Percentiles rank a stretch among this genome's conserved stretches.
Conservation (phyloP, 495 filamentous ascomycete species). For the Aspergillus bertholletiae region DNA sequence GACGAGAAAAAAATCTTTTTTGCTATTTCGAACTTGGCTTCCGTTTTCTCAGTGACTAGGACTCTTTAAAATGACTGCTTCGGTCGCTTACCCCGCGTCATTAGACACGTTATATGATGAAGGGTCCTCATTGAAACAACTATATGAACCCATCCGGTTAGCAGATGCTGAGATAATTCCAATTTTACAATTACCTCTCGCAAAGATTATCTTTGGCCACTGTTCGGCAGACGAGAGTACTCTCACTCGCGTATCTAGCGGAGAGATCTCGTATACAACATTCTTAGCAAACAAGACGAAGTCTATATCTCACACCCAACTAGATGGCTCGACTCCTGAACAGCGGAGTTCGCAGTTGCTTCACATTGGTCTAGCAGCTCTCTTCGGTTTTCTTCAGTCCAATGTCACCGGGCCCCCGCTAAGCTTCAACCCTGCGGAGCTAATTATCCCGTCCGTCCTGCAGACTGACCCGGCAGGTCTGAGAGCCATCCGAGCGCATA, state of each 20-base stretch:
- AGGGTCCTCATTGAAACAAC: conserved; percentile 21
- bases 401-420: conserved; percentile 88
- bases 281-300: conserved; percentile 32
- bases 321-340: conserved; percentile 24
- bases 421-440: conserved; percentile 47
- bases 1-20: not conserved
- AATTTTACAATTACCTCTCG: conserved; percentile 36
- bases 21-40: not conserved
- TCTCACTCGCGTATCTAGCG: conserved; percentile 22
- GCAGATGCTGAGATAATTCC: conserved; percentile 32
- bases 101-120: conserved; percentile 35
- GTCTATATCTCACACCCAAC: conserved; percentile 17
- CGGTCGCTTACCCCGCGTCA: conserved; percentile 22
- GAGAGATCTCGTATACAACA: conserved; percentile 34
- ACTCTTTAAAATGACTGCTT: conserved; percentile 24
- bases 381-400: conserved; percentile 83
- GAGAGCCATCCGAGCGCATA: conserved; percentile 42
- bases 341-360: conserved; percentile 44
- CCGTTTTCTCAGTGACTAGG: not conserved
- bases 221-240: conserved; percentile 18
- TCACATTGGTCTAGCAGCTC: conserved; percentile 63
- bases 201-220: conserved; percentile 35
- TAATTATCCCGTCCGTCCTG: conserved; percentile 50
- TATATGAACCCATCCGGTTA: conserved; percentile 36
- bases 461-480: conserved; percentile 23